phyloP scores from a whole-genome alignment of 2,329 filamentous ascomycete genomes.

The Sporothrix protearum region DNA sequence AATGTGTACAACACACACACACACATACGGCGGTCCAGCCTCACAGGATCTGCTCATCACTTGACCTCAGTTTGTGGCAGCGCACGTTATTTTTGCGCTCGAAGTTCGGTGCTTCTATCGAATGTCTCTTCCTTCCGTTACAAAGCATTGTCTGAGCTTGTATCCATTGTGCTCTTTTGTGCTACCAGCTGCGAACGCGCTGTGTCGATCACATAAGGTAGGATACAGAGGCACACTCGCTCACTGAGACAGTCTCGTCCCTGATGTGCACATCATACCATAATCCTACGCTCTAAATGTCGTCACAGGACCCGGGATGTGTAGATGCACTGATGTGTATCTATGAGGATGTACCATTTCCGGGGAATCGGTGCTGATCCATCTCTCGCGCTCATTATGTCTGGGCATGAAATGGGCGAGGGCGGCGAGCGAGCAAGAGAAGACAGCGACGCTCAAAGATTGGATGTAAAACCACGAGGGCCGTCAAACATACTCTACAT shows the following conservation, averaged over 20 bases:
- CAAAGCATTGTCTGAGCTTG: not conserved
- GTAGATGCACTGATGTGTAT: not conserved
- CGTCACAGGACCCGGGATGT: not conserved
- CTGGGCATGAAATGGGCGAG: not conserved
- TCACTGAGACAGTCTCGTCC: not conserved
- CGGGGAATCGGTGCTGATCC: not conserved
- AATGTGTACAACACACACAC: not conserved
- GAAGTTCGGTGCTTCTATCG: not conserved
- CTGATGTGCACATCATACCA: not conserved
- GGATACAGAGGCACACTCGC: not conserved
- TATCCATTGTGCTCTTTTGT: not conserved
- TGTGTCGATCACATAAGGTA: not conserved
- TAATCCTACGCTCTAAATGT: not conserved
- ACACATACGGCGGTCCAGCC: not conserved
- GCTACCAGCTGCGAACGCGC: not conserved
- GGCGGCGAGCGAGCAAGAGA: not conserved
- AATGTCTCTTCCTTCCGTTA: not conserved
- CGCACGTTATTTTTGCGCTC: not conserved
- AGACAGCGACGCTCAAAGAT: not conserved
- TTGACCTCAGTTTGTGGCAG: constrained; percentile 13
- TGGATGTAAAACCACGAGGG: not conserved
- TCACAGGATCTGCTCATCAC: constrained; percentile 15
- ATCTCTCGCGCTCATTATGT: not conserved
- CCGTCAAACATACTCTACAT: no score
- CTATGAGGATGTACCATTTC: not conserved